phyloP scores from a whole-genome alignment of 352 stramenopile genomes.

The Blastocystis sp. region DNA sequence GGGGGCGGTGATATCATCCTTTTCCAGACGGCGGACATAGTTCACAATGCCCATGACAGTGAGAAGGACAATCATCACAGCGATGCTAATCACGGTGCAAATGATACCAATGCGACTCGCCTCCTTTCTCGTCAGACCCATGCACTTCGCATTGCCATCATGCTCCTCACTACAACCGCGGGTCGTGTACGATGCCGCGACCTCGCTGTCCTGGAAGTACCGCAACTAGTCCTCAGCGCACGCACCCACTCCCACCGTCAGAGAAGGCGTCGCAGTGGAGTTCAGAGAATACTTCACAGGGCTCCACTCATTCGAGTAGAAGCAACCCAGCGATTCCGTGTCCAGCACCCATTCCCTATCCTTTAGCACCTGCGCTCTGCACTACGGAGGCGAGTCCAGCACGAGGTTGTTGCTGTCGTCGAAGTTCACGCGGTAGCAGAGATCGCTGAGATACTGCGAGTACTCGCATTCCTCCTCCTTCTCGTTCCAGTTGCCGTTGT shows the following conservation, averaged over 20 bases:
- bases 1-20: not conserved
- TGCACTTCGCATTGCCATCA: slow-evolving; percentile 6
- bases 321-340: not conserved
- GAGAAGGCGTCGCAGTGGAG: not conserved
- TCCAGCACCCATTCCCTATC: slow-evolving; percentile 36
- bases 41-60: slow-evolving; percentile 12
- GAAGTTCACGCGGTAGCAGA: slow-evolving; percentile 36
- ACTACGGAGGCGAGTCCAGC: not conserved
- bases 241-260: not conserved
- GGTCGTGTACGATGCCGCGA: slow-evolving; percentile 7
- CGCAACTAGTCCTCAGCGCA: not conserved
- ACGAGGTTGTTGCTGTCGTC: slow-evolving; percentile 20
- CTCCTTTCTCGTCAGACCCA: slow-evolving; percentile 49
- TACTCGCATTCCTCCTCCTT: slow-evolving; percentile 16
- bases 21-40: not conserved
- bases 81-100: not conserved
- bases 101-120: slow-evolving; percentile 30
- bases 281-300: not conserved
- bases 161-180: slow-evolving; percentile 4
- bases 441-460: not conserved
- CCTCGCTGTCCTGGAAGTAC: slow-evolving; percentile 54
- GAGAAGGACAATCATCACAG: not conserved
- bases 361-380: not conserved
- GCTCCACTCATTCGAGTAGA: slow-evolving; percentile 17
- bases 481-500: slow-evolving; percentile 3